phyloP scores from a whole-genome alignment of 441 rosid genomes.

The Macaranga tanarius region DNA sequence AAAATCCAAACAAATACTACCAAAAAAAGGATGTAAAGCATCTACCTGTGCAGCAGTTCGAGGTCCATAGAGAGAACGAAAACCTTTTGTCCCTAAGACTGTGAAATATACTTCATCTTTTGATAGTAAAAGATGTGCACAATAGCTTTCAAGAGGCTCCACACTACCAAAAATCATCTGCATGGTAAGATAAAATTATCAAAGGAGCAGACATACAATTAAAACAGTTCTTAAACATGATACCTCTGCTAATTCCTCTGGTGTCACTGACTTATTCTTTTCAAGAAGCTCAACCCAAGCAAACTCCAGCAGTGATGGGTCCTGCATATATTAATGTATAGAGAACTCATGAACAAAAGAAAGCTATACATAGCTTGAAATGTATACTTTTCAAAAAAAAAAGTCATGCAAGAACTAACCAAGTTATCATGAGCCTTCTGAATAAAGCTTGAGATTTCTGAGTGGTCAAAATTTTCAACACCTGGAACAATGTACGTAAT shows the following conservation, averaged over 20 bases:
- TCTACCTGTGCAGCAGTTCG: conserved; percentile 69
- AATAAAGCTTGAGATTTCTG: conserved; percentile 59
- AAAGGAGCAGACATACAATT: conserved; percentile 25
- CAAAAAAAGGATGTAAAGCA: background rate
- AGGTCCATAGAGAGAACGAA: conserved; percentile 64
- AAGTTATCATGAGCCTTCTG: conserved; percentile 64
- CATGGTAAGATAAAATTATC: conserved; percentile 34
- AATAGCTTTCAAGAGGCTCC: conserved; percentile 89
- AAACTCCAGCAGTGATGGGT: conserved; percentile 74
- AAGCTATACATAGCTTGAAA: background rate
- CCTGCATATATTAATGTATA: conserved; percentile 46
- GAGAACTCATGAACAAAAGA: conserved; percentile 13
- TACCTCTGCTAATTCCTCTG: conserved; percentile 90
- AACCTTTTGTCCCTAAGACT: conserved; percentile 66
- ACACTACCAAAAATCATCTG: conserved; percentile 86
- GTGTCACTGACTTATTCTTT: conserved; percentile 64
- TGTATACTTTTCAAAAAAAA: background rate
- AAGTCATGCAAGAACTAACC: conserved; percentile 46
- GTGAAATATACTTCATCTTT: conserved; percentile 80
- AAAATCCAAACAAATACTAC: background rate
- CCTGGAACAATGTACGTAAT: conserved; percentile 78
- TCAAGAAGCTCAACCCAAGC: conserved; percentile 95
- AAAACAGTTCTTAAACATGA: conserved; percentile 8
- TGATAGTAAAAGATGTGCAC: conserved; percentile 89
- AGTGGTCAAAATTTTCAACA: conserved; percentile 60